Percentiles rank a stretch among this genome's conserved stretches.
Conservation (phyloP, 768 basidiomycete species). For the Boletus patriciae region DNA sequence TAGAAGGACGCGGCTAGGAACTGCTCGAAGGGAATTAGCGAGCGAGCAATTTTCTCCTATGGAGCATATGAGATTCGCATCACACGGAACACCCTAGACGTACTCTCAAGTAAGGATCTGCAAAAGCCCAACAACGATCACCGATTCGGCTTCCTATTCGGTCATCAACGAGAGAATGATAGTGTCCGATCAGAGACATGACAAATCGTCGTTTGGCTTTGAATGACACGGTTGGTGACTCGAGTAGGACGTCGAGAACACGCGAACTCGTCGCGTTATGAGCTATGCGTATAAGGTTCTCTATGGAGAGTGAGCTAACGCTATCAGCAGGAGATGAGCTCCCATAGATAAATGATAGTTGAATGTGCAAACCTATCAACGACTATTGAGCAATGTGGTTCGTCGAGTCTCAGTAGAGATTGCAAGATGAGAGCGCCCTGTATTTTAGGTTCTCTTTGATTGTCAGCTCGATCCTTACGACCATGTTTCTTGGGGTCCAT, state of each 20-base stretch:
- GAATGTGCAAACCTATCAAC: constrained; percentile 57
- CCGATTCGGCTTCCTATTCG: constrained; percentile 87
- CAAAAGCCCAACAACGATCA: constrained; percentile 86
- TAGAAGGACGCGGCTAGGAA: constrained; percentile 75
- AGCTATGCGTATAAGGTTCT: constrained; percentile 59
- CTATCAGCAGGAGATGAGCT: constrained; percentile 38
- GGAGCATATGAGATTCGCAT: constrained; percentile 3
- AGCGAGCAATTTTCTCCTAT: constrained; percentile 90
- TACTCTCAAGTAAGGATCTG: constrained; percentile 93
- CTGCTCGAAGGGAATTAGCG: constrained; percentile 69
- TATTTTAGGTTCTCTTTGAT: constrained; percentile 61
- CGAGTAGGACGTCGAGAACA: constrained; percentile 75
- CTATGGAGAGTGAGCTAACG: constrained; percentile 53
- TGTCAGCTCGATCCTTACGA: constrained; percentile 22
- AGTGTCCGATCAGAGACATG: constrained; percentile 73
- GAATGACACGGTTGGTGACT: constrained; percentile 60
- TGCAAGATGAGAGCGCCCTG: constrained; percentile 89
- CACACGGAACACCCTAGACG: background rate
- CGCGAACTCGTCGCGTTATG: constrained; percentile 71
- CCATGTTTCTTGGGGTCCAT: constrained; percentile 14
- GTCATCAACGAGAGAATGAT: constrained; percentile 81
- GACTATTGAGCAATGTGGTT: constrained; percentile 66
- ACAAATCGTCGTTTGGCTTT: constrained; percentile 73
- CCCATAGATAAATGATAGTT: background rate
- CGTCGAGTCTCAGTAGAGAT: constrained; percentile 67